phyloP scores from a whole-genome alignment of 2,329 filamentous ascomycete species.

The Neoarthrinium moseri region DNA sequence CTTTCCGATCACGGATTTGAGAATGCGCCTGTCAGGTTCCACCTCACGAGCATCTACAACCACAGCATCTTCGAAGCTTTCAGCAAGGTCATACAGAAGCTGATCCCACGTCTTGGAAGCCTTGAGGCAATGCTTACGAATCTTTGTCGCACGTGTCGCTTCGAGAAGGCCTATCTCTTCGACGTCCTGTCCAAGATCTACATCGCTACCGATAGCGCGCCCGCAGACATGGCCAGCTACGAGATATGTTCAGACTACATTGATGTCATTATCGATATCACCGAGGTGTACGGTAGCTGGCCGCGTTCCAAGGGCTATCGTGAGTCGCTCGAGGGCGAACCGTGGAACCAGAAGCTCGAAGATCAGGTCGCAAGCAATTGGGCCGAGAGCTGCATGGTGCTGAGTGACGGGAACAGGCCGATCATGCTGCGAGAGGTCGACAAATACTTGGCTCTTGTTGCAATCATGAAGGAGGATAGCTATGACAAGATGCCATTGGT shows the following conservation, averaged over 20 bases:
- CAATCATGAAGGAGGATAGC: conserved; percentile 82
- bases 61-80: conserved; percentile 98
- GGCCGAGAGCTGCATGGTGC: conserved; percentile 67
- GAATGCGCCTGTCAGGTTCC: conserved; percentile 90
- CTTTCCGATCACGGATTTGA: conserved; percentile 90
- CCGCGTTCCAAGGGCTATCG: conserved; percentile 54
- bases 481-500: conserved; percentile 82
- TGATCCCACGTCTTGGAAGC: conserved; percentile 89
- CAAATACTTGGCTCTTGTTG: conserved; percentile 76
- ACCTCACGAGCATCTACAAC: conserved; percentile 97
- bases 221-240: conserved; percentile 92
- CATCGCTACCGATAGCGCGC: conserved; percentile 91
- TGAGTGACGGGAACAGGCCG: conserved; percentile 62
- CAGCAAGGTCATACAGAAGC: conserved; percentile 96
- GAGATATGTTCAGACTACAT: conserved; percentile 99
- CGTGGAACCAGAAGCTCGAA: conserved; percentile 61
- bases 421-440: conserved; percentile 70
- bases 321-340: conserved; percentile 55
- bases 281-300: conserved; percentile 88
- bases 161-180: conserved; percentile 97
- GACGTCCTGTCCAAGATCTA: conserved; percentile 98
- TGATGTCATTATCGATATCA: conserved; percentile 95
- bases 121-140: conserved; percentile 94
- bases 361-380: conserved; percentile 66
- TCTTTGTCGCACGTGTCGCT: conserved; percentile 87